Evolutionary conservation across 768 basidiomycete genomes (phyloP), one percentile per base, ranked within the genome.

Genomic region (Lepiota brunneoincarnata): DNA sequence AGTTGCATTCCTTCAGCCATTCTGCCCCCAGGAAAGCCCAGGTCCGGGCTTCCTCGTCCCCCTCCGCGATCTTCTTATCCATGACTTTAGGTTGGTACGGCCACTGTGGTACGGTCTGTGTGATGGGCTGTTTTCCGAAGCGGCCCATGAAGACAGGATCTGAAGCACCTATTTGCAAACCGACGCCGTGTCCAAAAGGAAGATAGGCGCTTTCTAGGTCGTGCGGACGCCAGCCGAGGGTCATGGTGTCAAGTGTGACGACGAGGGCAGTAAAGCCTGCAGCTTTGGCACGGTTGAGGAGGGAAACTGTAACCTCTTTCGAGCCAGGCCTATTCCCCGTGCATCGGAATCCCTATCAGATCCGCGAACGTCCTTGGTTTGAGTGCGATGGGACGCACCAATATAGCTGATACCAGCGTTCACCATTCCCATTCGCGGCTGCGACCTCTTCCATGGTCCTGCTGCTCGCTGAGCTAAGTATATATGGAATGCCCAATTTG

Each of bases 361-460:
- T 49, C 6, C 31, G 31, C 31, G 18, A 47, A 31, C 20, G 48
- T 28, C 11, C 10, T 21, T 21, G 41, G 15, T 15, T 38, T 0
- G 6, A 18, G 28, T 38, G 24, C 21, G 20, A 51, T 41, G 18
- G 48, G 7, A 60, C 71, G 55, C 47, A 86, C 87, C 89, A 89
- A 65, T 93, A 92, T 1, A 92, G 76, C 64, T 93, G 91, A 65
- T 80, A 92, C 89, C 89, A 92, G 31, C 90, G 75, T 28, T 79
- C 75, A 0, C 85, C 81, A 47, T 79, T 71, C 5, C 84, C 87
- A 58, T 85, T 91, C 23, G 82, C 91, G 38, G 75, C 63, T 2
- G 84, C 92, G n/a, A 93, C 84, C 40, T 82, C 81, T 64, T 93
- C 91, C 55, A 93, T 86, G 9, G 83, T 80, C 21, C 86, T 80